Base-by-base conservation (phyloP, 73 alveolate species). In the Paramecium octaurelia region DNA sequence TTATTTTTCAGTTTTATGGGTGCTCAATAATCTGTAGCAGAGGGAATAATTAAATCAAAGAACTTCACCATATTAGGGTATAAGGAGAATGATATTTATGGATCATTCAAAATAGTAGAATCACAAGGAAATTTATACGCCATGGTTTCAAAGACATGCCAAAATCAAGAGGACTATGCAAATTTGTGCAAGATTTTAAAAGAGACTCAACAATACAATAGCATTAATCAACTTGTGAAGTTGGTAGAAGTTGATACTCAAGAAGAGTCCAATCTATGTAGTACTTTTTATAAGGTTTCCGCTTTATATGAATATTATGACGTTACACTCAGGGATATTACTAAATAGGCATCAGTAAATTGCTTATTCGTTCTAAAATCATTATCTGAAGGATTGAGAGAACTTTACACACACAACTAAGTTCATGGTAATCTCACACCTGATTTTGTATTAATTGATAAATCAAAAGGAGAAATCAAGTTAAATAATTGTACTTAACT, bases 351-450 rank as follows among this genome's bases (percentile, higher is more conserved):
- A 27, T 34, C 84, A 27, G 29, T 64, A 10, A 64, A 64, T 64
- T 64, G 84, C 31, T 64, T 64, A 27, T 64, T 3, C 27, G 84
- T 64, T 27, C 24, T 64, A 1, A 64, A 64, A 34, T 64, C 84
- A 23, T 64, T 64, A 24, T 31, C 84, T 14, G 84, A 31, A 31
- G 84, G 84, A 12, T 64, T 64, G 11, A 64, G 27, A 34, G 84
- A 64, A 64, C 12, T 64, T 9, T 16, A 64, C 23, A 14, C 84
- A 20, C 29, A 42, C 0, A 64, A 64, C 12, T 44, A 4, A 8
- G 46, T 31, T 4, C 91, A 80, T 80, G 91, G 91, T 14, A 31
- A 40, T 46, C 43, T 80, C 12, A 80, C 91, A 44, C 91, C 91
- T 44, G 91, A 80, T 80, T 35, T 11, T 48, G 46, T 80, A 40